Percentiles rank a stretch among this genome's conserved stretches.
Evolutionary conservation across 495 filamentous ascomycete species (phyloP).

Genomic region (Chlorociboria aeruginascens): DNA sequence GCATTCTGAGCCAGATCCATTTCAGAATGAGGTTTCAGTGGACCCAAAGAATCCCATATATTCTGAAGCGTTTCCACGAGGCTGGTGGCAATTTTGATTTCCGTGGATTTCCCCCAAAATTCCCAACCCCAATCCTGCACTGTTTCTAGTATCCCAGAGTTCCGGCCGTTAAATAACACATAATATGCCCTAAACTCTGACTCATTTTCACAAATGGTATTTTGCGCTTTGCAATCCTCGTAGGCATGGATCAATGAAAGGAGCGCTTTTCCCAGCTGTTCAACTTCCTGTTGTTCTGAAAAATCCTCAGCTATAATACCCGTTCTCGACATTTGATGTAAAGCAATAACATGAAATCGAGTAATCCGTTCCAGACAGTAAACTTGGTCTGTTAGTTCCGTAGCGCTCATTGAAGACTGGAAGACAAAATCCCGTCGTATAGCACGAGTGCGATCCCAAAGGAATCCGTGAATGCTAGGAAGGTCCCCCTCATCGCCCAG

Average conservation of each 20-base stretch:
- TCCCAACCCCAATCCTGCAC: conserved; percentile 70
- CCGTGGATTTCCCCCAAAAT: conserved; percentile 51
- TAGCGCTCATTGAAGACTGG: conserved; percentile 50
- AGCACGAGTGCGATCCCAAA: conserved; percentile 88
- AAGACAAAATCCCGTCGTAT: conserved; percentile 93
- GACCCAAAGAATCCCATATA: conserved; percentile 48
- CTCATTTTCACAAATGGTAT: conserved; percentile 52
- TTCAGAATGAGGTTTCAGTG: conserved; percentile 42
- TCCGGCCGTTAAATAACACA: conserved; percentile 70
- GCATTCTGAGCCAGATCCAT: conserved; percentile 45
- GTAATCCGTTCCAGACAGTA: conserved; percentile 82
- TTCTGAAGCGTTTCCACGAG: conserved; percentile 41
- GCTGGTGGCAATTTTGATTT: conserved; percentile 30
- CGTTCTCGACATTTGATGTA: conserved; percentile 68
- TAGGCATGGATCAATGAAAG: conserved; percentile 83
- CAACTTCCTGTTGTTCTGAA: conserved; percentile 76
- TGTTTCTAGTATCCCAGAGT: conserved; percentile 61
- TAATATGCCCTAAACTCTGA: conserved; percentile 85
- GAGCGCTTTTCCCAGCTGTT: conserved; percentile 82
- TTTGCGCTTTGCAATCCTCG: conserved; percentile 50
- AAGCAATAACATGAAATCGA: conserved; percentile 78
- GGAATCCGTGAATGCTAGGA: conserved; percentile 64
- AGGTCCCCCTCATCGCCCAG: conserved; percentile 52
- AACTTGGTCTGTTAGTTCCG: conserved; percentile 55
- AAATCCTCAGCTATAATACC: conserved; percentile 58